Evolutionary conservation across 2,329 filamentous ascomycete genomes (phyloP).

Genomic region (Penicillium hesseltinei): DNA sequence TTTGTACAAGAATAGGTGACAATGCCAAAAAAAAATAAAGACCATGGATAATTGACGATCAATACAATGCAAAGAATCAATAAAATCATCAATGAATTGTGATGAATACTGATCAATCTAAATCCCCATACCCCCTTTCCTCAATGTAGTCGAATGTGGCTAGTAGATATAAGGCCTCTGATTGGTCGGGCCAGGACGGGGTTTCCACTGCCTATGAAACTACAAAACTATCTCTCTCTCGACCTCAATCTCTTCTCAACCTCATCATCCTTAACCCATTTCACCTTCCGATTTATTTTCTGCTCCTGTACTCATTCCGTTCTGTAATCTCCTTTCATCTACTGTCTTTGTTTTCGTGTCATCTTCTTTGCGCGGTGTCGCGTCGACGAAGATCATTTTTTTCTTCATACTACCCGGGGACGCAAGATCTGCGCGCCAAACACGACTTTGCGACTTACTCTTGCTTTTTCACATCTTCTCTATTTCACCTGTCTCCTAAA

Average conservation of each 20-base stretch:
- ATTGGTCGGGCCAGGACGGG: slow-evolving; percentile 9
- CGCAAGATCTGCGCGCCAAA: slow-evolving; percentile 13
- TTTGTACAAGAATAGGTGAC: neutral
- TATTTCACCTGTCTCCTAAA: slow-evolving; percentile 2
- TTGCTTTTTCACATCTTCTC: neutral
- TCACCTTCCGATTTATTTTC: slow-evolving; percentile 1
- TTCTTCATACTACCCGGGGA: slow-evolving; percentile 12
- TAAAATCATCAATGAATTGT: neutral
- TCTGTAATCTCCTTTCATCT: neutral
- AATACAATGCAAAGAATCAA: neutral
- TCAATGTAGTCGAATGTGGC: slow-evolving; percentile 9
- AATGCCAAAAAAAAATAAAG: neutral
- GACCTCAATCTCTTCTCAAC: slow-evolving; percentile 14
- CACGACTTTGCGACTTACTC: slow-evolving; percentile 6
- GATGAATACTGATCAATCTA: neutral
- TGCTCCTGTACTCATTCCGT: slow-evolving; percentile 3
- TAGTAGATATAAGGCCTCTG: slow-evolving; percentile 8
- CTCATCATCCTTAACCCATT: slow-evolving; percentile 8
- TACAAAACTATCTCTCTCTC: slow-evolving; percentile 29
- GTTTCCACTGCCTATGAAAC: slow-evolving; percentile 16
- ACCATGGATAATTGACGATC: neutral
- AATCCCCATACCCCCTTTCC: slow-evolving; percentile 9
- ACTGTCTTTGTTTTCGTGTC: slow-evolving; percentile 12
- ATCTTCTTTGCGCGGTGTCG: slow-evolving; percentile 11
- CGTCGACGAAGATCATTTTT: slow-evolving; percentile 13